Percentiles rank a stretch among this genome's conserved stretches.
Evolutionary conservation across 495 filamentous ascomycete genomes (phyloP).

Genomic region (Trypethelium eluteriae): DNA sequence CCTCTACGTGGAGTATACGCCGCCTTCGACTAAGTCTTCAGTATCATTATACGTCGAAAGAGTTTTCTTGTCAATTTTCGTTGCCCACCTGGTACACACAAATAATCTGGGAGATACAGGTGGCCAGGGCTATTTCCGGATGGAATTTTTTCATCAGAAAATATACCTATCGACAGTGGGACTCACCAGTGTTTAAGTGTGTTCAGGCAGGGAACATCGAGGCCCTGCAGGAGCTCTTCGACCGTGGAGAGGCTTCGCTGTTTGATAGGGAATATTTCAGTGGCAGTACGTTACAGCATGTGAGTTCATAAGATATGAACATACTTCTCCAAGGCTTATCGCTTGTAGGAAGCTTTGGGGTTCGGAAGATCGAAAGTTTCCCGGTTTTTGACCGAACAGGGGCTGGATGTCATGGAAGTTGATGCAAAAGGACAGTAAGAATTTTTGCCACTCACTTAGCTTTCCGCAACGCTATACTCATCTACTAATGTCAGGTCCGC

Average conservation of each 20-base stretch:
- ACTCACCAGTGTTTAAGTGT: not conserved
- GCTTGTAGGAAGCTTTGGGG: not conserved
- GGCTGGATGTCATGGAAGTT: not conserved
- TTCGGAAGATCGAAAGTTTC: not conserved
- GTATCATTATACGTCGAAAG: not conserved
- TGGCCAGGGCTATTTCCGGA: not conserved
- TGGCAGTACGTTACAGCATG: not conserved
- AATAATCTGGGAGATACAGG: not conserved
- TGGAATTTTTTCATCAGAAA: not conserved
- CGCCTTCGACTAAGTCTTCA: not conserved
- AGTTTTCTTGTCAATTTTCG: not conserved
- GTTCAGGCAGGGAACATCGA: not conserved
- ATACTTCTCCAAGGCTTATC: not conserved
- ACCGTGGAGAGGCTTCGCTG: not conserved
- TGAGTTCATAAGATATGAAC: not conserved
- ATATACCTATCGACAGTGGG: not conserved
- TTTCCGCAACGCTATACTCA: not conserved
- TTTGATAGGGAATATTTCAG: not conserved
- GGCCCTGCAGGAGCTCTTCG: not conserved
- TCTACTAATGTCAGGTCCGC: not conserved
- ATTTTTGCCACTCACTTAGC: not conserved
- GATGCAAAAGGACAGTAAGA: not conserved
- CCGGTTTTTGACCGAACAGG: not conserved
- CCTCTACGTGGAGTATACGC: not conserved
- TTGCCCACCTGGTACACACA: not conserved